phyloP scores from a whole-genome alignment of 1,284 basidiomycete genomes.

The Apiotrichum porosum region DNA sequence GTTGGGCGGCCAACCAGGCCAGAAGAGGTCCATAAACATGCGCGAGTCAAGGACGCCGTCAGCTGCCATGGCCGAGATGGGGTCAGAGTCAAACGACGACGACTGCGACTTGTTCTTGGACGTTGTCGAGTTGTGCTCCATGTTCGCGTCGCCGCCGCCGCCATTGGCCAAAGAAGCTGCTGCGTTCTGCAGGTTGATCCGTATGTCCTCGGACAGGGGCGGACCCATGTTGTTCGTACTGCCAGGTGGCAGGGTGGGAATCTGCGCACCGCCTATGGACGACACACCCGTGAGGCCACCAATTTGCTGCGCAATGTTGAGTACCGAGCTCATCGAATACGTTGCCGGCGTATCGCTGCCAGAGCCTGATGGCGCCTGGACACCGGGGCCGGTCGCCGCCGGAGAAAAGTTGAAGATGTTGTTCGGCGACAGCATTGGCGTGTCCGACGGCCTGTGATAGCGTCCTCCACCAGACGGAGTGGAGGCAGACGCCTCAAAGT shows the following conservation, averaged over 20 bases:
- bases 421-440: constrained; percentile 31
- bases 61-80: constrained; percentile 1
- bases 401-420: constrained; percentile 42
- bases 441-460: background rate
- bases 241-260: background rate
- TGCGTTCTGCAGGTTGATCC: too few relatives aligned
- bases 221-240: too few relatives aligned
- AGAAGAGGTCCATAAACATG: constrained; percentile 43
- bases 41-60: constrained; percentile 34
- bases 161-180: background rate
- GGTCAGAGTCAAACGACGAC: background rate
- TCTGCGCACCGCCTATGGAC: background rate
- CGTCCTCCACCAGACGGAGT: background rate
- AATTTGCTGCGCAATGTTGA: background rate
- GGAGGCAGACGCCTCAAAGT: background rate
- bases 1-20: constrained; percentile 47
- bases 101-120: background rate
- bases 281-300: background rate
- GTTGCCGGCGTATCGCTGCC: too few relatives aligned
- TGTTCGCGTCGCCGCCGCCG: constrained; percentile 1
- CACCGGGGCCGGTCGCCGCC: constrained; percentile 8
- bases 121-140: constrained; percentile 9
- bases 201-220: too few relatives aligned
- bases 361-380: too few relatives aligned
- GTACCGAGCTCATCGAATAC: too few relatives aligned